Percentiles rank a stretch among this genome's conserved stretches.
Evolutionary conservation across 1,139 yeast species (phyloP).

Genomic region (Wickerhamiella pararugosa): DNA sequence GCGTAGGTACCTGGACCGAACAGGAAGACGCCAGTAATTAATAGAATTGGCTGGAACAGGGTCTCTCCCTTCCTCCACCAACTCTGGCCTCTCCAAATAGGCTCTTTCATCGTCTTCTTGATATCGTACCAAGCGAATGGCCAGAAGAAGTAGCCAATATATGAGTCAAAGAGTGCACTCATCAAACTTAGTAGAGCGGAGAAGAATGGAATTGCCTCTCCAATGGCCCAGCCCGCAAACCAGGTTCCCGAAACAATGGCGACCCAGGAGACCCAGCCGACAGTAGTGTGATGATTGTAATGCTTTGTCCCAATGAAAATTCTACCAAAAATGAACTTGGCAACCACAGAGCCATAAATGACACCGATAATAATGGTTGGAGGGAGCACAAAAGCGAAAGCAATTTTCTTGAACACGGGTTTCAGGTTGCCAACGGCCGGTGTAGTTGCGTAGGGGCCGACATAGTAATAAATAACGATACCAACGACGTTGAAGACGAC

Average conservation of each 20-base stretch:
- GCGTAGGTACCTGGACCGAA: constrained; percentile 48
- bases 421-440: constrained; percentile 45
- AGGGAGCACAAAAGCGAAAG: constrained; percentile 42
- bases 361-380: constrained; percentile 46
- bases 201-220: constrained; percentile 51
- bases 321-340: constrained; percentile 30
- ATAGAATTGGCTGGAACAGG: constrained; percentile 27
- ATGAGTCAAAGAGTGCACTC: constrained; percentile 51
- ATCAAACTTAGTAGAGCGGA: constrained; percentile 41
- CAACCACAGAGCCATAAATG: constrained; percentile 39
- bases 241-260: constrained; percentile 32
- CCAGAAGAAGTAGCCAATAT: constrained; percentile 55
- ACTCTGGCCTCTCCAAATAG: too few species aligned
- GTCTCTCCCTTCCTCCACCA: constrained; percentile 14
- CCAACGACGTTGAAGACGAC: constrained; percentile 40
- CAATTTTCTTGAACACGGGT: constrained; percentile 35
- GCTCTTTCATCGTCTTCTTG: constrained; percentile 5
- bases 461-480: constrained; percentile 40
- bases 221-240: constrained; percentile 42
- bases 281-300: constrained; percentile 33
- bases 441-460: constrained; percentile 41
- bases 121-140: constrained; percentile 40
- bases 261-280: constrained; percentile 42
- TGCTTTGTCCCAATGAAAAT: constrained; percentile 26
- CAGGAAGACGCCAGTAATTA: constrained; percentile 36